These are phyloP conservation scores for apple (Malus domestica) DNA, from an alignment of 306 rosid species.

Conservation along the genomic window ASM211411v1 NC_041804.1:19047501-19048000, in stretches of 20 bases:
- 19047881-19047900: background rate
- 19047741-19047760: background rate
- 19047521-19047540: constrained; percentile 88
- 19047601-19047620: constrained; percentile 67
- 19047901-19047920: background rate
- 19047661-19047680: background rate
- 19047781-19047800: background rate
- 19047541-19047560: constrained; percentile 74
- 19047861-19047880: background rate
- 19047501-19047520: constrained; percentile 22
- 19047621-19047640: background rate
- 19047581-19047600: constrained; percentile 60
- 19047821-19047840: background rate
- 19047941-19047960: background rate
- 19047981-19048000: constrained; percentile 14
- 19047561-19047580: constrained; percentile 79
- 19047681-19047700: background rate
- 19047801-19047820: background rate
- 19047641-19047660: background rate
- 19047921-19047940: background rate
- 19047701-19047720: too few relatives aligned
- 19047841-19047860: background rate
- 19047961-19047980: background rate
- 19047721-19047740: background rate
- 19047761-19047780: background rate